Evolutionary conservation across 257 asterid genomes (phyloP), one percentile per base, ranked within the genome.

Genomic region (Gynochthodes officinalis): DNA sequence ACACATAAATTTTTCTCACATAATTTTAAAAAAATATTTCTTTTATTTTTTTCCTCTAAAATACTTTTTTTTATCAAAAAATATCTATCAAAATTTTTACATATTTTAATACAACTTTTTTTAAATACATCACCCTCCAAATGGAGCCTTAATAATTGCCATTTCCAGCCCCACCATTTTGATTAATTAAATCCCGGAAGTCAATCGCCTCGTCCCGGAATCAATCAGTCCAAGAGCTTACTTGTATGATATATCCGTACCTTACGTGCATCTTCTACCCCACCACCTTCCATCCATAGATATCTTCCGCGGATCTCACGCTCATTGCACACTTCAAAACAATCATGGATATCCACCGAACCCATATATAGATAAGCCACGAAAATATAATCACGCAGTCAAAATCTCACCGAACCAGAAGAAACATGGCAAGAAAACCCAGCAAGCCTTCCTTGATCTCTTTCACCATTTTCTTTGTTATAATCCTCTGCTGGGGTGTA

Each of bases 401-500:
- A 8, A 32, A 3, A 30, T 23, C 27, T 23, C 2, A 8, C 6
- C 7, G 18, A 7, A 15, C 0, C 18, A 33, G 11, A 25, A 18
- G 6, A 33, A 33, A 53, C 70, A 76, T 71, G 76, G 66, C 76
- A 54, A 21, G 33, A 40, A 52, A 58, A 40, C 65, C 14, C 67
- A 70, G 21, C 61, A 62, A 48, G 70, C 80, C 72, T 52, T 70
- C 75, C 21, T 19, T 43, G 16, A n/a, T n/a, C n/a, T 18, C 23
- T 16, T 67, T 85, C 39, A 70, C 81, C 3, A 14, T 73, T 25
- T 52, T 78, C 46, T 30, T 83, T 39, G 52, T 88, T 73, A 76
- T 83, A 7, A 74, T 88, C 46, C 78, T 88, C 48, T 84, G 83
- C 75, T 84, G 85, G 73, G 85, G 89, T 54, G 40, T 74, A 18